These are phyloP conservation scores for Nymphaea thermarum DNA, from an alignment of 164 flowering plant genomes.

Conservation along the genomic window DNA sequence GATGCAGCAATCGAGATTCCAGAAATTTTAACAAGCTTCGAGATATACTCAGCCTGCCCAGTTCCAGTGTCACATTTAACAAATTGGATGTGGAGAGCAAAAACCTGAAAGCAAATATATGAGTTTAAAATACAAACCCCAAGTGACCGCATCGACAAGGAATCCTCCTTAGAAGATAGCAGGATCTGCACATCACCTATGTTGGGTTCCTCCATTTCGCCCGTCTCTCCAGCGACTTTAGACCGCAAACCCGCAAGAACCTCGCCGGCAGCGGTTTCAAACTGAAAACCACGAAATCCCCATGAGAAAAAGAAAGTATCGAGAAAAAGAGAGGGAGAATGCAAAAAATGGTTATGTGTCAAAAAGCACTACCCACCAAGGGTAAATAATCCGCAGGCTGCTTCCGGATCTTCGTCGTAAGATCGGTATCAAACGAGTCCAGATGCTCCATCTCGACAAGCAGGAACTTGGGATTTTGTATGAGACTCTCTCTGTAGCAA, in stretches of 20 bases:
- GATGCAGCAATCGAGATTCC: conserved; percentile 97
- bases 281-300: conserved; percentile 24
- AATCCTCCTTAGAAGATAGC: conserved; percentile 73
- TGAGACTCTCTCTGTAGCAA: conserved; percentile 48
- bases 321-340: background rate
- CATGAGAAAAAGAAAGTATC: background rate
- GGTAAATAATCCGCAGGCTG: conserved; percentile 86
- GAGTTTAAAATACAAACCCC: conserved; percentile 49
- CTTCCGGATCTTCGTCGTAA: conserved; percentile 63
- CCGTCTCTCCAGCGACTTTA: conserved; percentile 65
- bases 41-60: conserved; percentile 39
- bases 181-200: conserved; percentile 76
- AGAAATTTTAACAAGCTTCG: conserved; percentile 80
- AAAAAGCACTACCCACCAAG: conserved; percentile 26
- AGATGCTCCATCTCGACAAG: conserved; percentile 71
- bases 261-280: conserved; percentile 88
- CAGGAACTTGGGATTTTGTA: conserved; percentile 54
- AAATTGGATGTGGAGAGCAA: background rate
- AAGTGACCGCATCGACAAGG: conserved; percentile 66
- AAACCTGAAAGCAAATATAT: background rate
- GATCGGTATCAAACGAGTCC: conserved; percentile 57
- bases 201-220: conserved; percentile 78
- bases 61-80: background rate
- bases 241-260: conserved; percentile 59
- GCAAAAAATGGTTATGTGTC: background rate